A percentile compares a stretch with the other conserved stretches of the same genome.
Evolutionary conservation across 129 eudicot genomes (phyloP).

Genomic region (Oenanthe sinensis): DNA sequence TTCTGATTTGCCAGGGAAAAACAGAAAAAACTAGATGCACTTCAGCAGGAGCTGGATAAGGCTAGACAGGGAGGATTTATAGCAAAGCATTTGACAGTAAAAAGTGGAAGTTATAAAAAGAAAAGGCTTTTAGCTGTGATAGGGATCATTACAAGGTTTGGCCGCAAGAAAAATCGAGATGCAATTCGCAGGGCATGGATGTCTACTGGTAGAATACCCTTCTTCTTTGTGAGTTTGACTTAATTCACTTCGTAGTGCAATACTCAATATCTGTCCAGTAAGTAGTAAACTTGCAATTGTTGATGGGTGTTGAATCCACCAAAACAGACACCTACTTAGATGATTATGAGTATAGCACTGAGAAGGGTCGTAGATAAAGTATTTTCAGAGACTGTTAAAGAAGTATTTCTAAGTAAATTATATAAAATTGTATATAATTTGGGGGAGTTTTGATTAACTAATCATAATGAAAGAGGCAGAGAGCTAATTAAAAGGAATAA

Average conservation of each 20-base stretch:
- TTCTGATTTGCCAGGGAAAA: conserved; percentile 40
- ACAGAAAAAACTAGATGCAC: conserved; percentile 55
- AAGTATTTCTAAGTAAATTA: no score
- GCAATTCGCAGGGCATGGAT: conserved; percentile 95
- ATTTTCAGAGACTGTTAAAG: neutral
- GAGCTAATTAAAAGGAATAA: neutral
- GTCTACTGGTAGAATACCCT: conserved; percentile 58
- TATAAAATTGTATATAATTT: no score
- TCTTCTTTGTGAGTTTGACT: conserved; percentile 6
- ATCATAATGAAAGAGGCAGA: neutral
- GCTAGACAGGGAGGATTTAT: conserved; percentile 67
- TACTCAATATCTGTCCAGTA: neutral
- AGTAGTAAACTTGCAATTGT: neutral
- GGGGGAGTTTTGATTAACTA: neutral
- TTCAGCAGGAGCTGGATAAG: conserved; percentile 56
- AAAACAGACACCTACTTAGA: neutral
- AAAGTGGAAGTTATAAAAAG: conserved; percentile 33
- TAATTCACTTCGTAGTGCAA: neutral
- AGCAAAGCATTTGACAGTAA: conserved; percentile 31
- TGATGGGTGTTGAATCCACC: neutral
- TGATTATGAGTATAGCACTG: neutral
- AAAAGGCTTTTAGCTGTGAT: conserved; percentile 66
- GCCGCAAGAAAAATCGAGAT: conserved; percentile 65
- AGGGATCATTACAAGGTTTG: conserved; percentile 73
- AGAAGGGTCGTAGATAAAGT: neutral